Percentiles rank a stretch among this genome's conserved stretches.
Conservation (phyloP, 371 early-diverging fungal genomes). For the Synchytrium microbalum region DNA sequence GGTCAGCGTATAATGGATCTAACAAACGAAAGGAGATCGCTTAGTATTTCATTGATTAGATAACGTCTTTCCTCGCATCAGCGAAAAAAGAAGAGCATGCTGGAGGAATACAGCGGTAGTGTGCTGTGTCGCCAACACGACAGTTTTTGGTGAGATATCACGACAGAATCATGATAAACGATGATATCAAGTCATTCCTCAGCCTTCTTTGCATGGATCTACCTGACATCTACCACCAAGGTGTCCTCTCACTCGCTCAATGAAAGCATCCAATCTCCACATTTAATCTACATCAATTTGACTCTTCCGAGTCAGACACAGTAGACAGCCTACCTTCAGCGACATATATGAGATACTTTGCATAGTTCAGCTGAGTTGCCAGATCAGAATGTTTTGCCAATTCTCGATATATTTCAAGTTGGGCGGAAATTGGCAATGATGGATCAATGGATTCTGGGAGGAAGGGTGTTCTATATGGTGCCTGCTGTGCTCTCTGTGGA, state of each 20-base stretch:
- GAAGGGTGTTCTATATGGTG: neutral
- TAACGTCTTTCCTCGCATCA: neutral
- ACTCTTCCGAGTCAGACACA: too few relatives aligned
- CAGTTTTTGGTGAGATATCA: too few relatives aligned
- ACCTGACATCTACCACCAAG: too few relatives aligned
- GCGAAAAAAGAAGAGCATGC: neutral
- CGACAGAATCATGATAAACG: too few relatives aligned
- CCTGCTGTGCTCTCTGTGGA: neutral
- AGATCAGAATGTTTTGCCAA: slow-evolving; percentile 11
- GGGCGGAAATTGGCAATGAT: neutral
- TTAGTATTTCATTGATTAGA: neutral
- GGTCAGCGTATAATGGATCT: slow-evolving; percentile 41
- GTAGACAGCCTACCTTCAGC: slow-evolving; percentile 11
- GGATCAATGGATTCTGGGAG: neutral
- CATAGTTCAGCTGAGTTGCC: slow-evolving; percentile 24
- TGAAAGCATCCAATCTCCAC: too few relatives aligned
- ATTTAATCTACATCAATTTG: too few relatives aligned
- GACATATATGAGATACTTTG: slow-evolving; percentile 22
- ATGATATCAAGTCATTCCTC: too few relatives aligned
- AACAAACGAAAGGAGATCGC: neutral
- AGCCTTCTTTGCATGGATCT: too few relatives aligned
- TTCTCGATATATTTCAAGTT: neutral
- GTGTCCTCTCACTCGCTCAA: too few relatives aligned
- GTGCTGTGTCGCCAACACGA: too few relatives aligned
- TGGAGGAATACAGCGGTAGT: too few relatives aligned